Evolutionary conservation across 371 early-diverging fungal genomes (phyloP), one percentile per base, ranked within the genome.

Genomic region (Circinella minor): DNA sequence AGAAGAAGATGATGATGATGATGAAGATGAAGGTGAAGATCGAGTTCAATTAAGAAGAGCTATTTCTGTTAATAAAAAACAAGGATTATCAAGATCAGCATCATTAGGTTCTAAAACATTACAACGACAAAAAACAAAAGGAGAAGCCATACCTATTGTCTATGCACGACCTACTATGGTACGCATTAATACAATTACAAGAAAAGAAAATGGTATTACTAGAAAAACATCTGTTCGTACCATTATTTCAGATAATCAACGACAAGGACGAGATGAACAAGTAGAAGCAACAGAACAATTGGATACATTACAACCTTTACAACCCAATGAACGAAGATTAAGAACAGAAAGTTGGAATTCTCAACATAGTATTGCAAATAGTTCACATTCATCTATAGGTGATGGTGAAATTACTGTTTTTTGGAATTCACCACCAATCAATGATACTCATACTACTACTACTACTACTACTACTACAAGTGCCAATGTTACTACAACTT

Each of bases 321-420:
- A 36, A 36, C 10, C 38, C 6, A 61, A 61, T 15, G 62, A 57
- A n/a, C 38, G 47, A 54, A 37, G 65, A 38, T 37, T 55, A 39
- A 39, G 70, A 10, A 55, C 63, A 13, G 65, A 60, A 46, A 73
- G 73, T 38, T 71, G 70, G 67, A 20, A 51, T 5, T 71, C 72
- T 6, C 63, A 70, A 51, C 66, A 77, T 13, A 76, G 67, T n/a
- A 55, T 65, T 46, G 48, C 74, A 71, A 11, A 73, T 11, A 65
- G 70, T 57, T 37, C 70, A 2, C 70, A 57, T 46, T 76, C 74
- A 13, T 72, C 75, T 7, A 34, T 79, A 9, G 77, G 70, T 0
- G 79, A 79, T 66, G 80, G 80, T 17, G 77, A 77, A 48, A 80
- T 80, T 38, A 80, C 80, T 51, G 73, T 80, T n/a, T 70, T 66